Conservation (phyloP, 257 asterid species). For the Solanum commersonii region DNA sequence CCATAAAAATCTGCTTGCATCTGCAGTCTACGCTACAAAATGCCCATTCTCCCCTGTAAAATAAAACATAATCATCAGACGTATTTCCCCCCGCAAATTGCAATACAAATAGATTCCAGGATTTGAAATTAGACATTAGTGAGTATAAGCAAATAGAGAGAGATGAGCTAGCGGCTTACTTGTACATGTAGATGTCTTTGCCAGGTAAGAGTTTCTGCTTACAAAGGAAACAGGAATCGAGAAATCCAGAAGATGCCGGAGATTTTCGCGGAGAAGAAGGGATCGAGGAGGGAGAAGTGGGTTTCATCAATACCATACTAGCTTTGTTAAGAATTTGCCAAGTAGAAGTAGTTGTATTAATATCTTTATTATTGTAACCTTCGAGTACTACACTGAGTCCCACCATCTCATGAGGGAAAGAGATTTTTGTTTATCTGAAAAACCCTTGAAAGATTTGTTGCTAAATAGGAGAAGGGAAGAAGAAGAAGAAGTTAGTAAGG, state of each 20-base stretch:
- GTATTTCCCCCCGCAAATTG: neutral
- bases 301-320: slow-evolving; percentile 41
- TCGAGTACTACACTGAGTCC: slow-evolving; percentile 85
- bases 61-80: neutral
- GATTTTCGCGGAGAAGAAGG: neutral
- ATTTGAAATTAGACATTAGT: neutral
- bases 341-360: neutral
- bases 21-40: slow-evolving; percentile 94
- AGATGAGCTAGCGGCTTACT: slow-evolving; percentile 30
- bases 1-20: slow-evolving; percentile 81
- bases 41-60: slow-evolving; percentile 69
- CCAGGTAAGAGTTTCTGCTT: slow-evolving; percentile 52
- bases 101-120: neutral
- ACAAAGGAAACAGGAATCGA: slow-evolving; percentile 73
- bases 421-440: neutral
- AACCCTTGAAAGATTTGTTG: neutral
- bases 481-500: neutral
- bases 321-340: slow-evolving; percentile 63
- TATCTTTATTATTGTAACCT: slow-evolving; percentile 14
- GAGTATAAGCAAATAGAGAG: neutral
- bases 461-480: neutral
- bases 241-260: slow-evolving; percentile 26
- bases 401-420: slow-evolving; percentile 47
- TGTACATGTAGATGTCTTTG: slow-evolving; percentile 92
- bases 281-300: slow-evolving; percentile 17